Conservation (phyloP, 31 red algal species). For the Asparagopsis taxiformis region DNA sequence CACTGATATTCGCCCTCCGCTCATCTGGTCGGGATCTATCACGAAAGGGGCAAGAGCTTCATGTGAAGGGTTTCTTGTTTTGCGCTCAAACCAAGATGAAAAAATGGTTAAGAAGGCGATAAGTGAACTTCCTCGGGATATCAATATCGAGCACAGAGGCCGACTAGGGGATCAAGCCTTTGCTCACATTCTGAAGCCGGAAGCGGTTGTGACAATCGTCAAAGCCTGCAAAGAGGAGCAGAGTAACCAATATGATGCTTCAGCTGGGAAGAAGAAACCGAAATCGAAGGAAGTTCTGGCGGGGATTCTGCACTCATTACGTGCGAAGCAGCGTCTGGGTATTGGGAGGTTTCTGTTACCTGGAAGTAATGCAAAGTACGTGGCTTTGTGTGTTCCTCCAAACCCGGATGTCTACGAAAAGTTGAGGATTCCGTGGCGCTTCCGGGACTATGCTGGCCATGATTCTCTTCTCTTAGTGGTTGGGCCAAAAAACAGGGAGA, state of each 20-base stretch:
- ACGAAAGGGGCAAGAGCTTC: constrained; percentile 16
- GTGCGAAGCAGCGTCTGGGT: constrained; percentile 53
- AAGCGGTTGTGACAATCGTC: constrained; percentile 57
- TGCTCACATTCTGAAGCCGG: constrained; percentile 46
- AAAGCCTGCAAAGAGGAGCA: constrained; percentile 21
- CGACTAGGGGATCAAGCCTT: constrained; percentile 34
- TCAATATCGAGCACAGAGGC: constrained; percentile 62
- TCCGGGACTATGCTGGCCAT: constrained; percentile 51
- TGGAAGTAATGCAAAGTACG: constrained; percentile 24
- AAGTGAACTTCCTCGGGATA: constrained; percentile 11
- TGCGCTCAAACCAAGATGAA: constrained; percentile 38
- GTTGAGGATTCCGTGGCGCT: constrained; percentile 59
- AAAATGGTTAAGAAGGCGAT: constrained; percentile 26
- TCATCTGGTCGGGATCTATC: constrained; percentile 48
- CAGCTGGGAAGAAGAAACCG: constrained; percentile 4
- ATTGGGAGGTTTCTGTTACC: constrained; percentile 31
- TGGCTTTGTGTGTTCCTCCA: constrained; percentile 65
- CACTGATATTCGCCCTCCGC: constrained; percentile 32
- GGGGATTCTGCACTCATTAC: constrained; percentile 45
- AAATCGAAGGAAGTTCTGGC: constrained; percentile 21
- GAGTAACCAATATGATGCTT: constrained; percentile 6
- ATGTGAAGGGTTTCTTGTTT: constrained; percentile 52
- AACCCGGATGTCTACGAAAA: constrained; percentile 51
- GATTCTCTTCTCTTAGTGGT: constrained; percentile 56
- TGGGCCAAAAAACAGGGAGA: constrained; percentile 34